Base-by-base conservation (phyloP, 2,329 filamentous ascomycete species). In the Aspergillus tamarii region DNA sequence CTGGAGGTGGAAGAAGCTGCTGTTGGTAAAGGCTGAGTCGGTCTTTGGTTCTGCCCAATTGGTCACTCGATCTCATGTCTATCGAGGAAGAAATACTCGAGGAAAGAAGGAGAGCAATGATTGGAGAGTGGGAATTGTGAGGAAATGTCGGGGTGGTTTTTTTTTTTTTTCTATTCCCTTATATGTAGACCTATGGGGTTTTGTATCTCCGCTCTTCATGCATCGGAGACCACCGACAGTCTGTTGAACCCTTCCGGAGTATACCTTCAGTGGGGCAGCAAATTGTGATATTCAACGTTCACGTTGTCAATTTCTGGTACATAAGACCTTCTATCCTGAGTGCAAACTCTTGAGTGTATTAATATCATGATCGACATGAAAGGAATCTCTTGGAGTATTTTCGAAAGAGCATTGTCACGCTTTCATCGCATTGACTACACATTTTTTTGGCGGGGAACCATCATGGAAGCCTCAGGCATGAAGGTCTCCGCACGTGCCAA, bases 151-250 rank as follows among this genome's bases (percentile, higher is more conserved):
- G 39, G 10, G 23, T 26, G 23, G 23, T 26, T 36, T 21, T 9
- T 34, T 10, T 55, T 26, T 39, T 3, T 53, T 11, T 21, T 34
- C 16, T 53, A 41, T 41, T 19, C 34, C n/a, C 34, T 55, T 19
- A 36, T 23, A 36, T 36, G 6, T 55, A 54, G 60, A 43, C 53
- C 55, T 26, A 56, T 61, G 26, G 59, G 60, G 21, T 62, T 68
- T 70, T 69, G 59, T 65, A 70, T 67, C 69, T 67, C 66, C 64
- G 63, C 63, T 61, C 61, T 60, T 59, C 43, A 59, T 68, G 67
- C 70, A 70, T 78, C 76, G 76, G 76, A 78, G 74, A 64, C 65
- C 69, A 74, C 76, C 76, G 76, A 76, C 61, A 70, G 62, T 66
- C 26, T 30, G 10, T 30, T 36, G 56, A 32, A 67, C 32, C 63